phyloP scores from a whole-genome alignment of 257 asterid species.

The Gentiana macrophylla region DNA sequence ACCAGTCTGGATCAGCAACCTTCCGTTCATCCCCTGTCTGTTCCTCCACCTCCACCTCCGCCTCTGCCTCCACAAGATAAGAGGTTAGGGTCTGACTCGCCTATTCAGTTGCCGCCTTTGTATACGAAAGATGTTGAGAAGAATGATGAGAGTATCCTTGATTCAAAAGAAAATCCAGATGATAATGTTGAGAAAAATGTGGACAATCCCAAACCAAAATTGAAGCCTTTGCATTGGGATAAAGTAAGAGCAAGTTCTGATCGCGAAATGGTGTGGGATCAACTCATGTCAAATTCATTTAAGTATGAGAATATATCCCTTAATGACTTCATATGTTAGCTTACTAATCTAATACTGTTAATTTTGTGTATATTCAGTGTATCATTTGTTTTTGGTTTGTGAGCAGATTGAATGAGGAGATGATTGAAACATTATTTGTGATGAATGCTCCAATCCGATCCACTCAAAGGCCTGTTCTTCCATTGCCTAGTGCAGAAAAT shows the following conservation, averaged over 20 bases:
- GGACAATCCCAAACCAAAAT: slow-evolving; percentile 60
- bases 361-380: neutral
- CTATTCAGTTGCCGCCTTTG: slow-evolving; percentile 41
- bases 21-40: slow-evolving; percentile 3
- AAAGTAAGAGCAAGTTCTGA: slow-evolving; percentile 93
- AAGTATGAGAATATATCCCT: slow-evolving; percentile 35
- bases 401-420: slow-evolving; percentile 88
- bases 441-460: slow-evolving; percentile 50
- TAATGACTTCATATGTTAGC: neutral
- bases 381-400: slow-evolving; percentile 3
- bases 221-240: slow-evolving; percentile 97
- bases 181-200: slow-evolving; percentile 21
- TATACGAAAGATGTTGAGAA: slow-evolving; percentile 18
- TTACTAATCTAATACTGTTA: neutral
- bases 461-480: slow-evolving; percentile 45
- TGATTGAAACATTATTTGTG: slow-evolving; percentile 85
- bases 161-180: slow-evolving; percentile 9
- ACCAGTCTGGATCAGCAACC: neutral
- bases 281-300: slow-evolving; percentile 75
- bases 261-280: slow-evolving; percentile 99
- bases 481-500: slow-evolving; percentile 52
- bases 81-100: slow-evolving; percentile 31
- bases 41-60: slow-evolving; percentile 25
- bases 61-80: slow-evolving; percentile 42
- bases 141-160: slow-evolving; percentile 7